phyloP scores from a whole-genome alignment of 116 monocot species.

The Iris pallida region DNA sequence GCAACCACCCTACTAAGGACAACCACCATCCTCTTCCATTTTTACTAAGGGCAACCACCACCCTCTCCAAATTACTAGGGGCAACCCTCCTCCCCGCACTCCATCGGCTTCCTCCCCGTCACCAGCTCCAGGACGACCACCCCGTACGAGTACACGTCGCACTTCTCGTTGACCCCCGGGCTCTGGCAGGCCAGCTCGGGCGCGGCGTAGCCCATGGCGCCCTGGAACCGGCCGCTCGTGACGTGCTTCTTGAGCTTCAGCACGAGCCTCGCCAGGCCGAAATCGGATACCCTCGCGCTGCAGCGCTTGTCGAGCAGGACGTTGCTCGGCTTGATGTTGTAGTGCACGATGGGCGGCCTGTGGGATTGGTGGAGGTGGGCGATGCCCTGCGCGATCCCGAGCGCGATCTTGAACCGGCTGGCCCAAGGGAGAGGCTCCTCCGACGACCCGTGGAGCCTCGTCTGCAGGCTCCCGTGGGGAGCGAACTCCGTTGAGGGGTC shows the following conservation, averaged over 20 bases:
- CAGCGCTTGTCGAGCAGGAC: conserved; percentile 46
- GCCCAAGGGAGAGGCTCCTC: conserved; percentile 43
- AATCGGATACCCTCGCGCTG: conserved; percentile 54
- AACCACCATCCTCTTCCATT: too few species aligned
- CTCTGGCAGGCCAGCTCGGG: conserved; percentile 70
- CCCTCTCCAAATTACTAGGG: too few species aligned
- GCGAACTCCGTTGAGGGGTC: conserved; percentile 71
- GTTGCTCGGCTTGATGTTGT: conserved; percentile 68
- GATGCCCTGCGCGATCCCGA: conserved; percentile 56
- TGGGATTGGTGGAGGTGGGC: conserved; percentile 66
- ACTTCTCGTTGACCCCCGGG: conserved; percentile 61
- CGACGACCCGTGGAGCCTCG: conserved; percentile 30
- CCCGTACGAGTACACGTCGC: conserved; percentile 73
- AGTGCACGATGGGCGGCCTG: conserved; percentile 68
- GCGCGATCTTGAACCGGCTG: conserved; percentile 59
- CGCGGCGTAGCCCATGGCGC: conserved; percentile 54
- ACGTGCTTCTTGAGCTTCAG: conserved; percentile 41
- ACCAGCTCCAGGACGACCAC: conserved; percentile 75
- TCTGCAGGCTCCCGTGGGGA: conserved; percentile 38
- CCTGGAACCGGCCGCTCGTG: conserved; percentile 32
- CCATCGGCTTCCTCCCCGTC: conserved; percentile 65
- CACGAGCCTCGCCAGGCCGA: conserved; percentile 58
- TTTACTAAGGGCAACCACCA: too few species aligned
- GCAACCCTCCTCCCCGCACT: conserved; percentile 67
- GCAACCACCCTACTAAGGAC: too few species aligned